Evolutionary conservation across 495 filamentous ascomycete species (phyloP), one percentile per base, ranked within the genome.

Genomic region (Pyrenula aspistea): DNA sequence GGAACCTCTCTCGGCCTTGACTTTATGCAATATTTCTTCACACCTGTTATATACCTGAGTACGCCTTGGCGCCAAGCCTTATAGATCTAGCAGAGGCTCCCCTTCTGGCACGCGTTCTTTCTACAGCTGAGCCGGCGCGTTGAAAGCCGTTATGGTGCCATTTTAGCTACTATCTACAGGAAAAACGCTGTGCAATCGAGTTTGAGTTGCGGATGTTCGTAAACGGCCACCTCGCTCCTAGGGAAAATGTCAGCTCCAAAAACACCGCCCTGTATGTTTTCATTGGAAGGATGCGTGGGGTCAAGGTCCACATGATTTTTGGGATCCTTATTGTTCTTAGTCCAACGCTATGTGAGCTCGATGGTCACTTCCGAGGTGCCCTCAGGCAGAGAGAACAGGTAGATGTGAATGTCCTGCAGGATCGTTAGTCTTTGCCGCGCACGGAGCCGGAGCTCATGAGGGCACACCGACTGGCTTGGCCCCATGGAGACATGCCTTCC

Each of bases 321-420:
- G 19, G 52, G 52, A 24, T 53, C 52, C 52, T 12, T 2, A 22
- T 53, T 53, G 11, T 24, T 24, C 11, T 53, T 53, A 2, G 24
- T 22, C 52, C 52, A 53, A 12, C 52, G 52, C 10, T 53, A 22
- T 2, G 2, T 53, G 52, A 53, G n/a, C 2, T 12, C 24, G 52
- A 2, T 2, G 24, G 24, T 19, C 42, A 48, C 11, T 19, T 48
- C 42, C 19, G 42, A 11, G 42, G 42, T 52, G 50, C 50, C 50
- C 8, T 52, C 50, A 21, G 50, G 50, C 19, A 52, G 50, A 52
- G 50, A 19, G 50, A 52, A 52, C 19, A 52, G 50, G 50, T 52
- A 52, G 50, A 52, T 52, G 22, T 52, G 50, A 4, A 52, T 19
- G 50, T 52, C 50, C 50, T 52, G 50, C 50, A 52, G 50, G 50